These are phyloP conservation scores for Physaria fendleri DNA, from an alignment of 345 rosid genomes.

Conservation along the genomic window DNA sequence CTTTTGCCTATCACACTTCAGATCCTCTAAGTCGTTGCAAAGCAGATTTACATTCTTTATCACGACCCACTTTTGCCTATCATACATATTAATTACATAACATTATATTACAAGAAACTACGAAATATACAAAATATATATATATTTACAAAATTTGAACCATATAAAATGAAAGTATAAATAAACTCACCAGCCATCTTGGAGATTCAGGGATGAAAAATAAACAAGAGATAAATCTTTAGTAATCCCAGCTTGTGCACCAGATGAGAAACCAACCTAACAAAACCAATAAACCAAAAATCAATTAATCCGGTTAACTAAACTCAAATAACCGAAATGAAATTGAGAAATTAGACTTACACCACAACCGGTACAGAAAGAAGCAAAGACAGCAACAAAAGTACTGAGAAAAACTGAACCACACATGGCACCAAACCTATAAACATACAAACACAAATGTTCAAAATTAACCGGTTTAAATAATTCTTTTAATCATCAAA, in stretches of 20 bases:
- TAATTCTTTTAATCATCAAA: not conserved
- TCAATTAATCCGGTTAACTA: not conserved
- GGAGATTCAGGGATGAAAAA: constrained; percentile 37
- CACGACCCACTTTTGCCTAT: constrained; percentile 30
- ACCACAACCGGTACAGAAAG: constrained; percentile 40
- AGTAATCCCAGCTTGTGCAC: constrained; percentile 37
- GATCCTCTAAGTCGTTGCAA: constrained; percentile 34
- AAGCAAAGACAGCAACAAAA: constrained; percentile 41
- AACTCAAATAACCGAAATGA: not conserved
- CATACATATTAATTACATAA: not conserved
- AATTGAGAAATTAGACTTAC: constrained; percentile 19
- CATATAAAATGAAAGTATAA: not conserved
- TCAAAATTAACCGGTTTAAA: not conserved
- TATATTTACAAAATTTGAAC: not conserved
- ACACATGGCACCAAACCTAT: constrained; percentile 24
- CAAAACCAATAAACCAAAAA: not conserved
- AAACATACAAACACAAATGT: not conserved
- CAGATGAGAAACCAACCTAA: constrained; percentile 40
- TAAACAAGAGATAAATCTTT: constrained; percentile 31
- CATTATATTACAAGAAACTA: not conserved
- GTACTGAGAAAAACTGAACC: constrained; percentile 38
- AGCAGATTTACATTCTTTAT: constrained; percentile 26
- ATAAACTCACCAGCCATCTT: constrained; percentile 35
- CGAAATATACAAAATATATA: not conserved
- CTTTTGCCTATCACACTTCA: too few species aligned